Base-by-base conservation (phyloP, 2,329 filamentous ascomycete species). In the Colletotrichum caudatum region DNA sequence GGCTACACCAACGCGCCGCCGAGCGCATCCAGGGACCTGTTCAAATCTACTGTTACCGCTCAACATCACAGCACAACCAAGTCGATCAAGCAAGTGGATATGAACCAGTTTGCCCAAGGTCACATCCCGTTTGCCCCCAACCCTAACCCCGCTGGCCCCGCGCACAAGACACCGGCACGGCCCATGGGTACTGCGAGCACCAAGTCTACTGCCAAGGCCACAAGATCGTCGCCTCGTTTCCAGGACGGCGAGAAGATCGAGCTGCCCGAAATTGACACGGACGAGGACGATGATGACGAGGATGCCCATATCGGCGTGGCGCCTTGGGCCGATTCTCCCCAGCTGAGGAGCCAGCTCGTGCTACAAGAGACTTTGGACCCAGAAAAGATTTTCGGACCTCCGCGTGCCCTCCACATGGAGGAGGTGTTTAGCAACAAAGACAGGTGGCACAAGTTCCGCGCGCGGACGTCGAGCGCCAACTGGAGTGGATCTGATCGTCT, bases 391-490 rank as follows among this genome's bases (percentile, higher is more conserved):
- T 99, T 99, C 78, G 96, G 96, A 0, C 93, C 94, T 0, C 94
- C 97, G 33, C 91, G 89, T 14, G 93, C 94, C 16, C 86, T 99
- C 74, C 94, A 94, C 78, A 96, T 99, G 92, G 97, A 99, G 78
- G 95, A 98, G 79, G 94, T 98, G 41, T 99, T 99, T 82, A 92
- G 88, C 81, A 94, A 94, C 80, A 94, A 94, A 80, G 94, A 95
- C 67, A 86, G 92, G 74, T 90, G 93, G 80, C 93, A 93, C 84
- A 93, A 94, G 78, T 98, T 98, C 86, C 90, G 97, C 23, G 91
- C 93, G 63, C 89, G 96, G 67, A 98, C 95, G 6, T 97, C 94
- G 76, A 97, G 94, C 81, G 97, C 97, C 46, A 97, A 97, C 83
- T 99, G 96, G 96, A 92, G 89, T 78, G 89, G 93, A 66, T 86